phyloP scores from a whole-genome alignment of 2,329 filamentous ascomycete genomes.

The Xylariales sp. region DNA sequence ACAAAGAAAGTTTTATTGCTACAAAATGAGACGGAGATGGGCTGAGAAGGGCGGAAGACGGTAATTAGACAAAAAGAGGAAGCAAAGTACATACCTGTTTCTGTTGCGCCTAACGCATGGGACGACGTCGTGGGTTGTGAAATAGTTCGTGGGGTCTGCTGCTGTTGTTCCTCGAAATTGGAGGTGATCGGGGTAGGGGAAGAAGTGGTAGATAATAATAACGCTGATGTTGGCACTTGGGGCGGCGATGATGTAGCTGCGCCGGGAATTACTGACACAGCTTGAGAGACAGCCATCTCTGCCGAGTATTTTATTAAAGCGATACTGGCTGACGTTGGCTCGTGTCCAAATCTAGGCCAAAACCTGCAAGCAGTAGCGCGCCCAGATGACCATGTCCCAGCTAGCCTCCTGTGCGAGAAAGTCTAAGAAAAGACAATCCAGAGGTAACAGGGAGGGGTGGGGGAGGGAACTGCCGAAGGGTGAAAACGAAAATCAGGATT shows the following conservation, averaged over 20 bases:
- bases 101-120: slow-evolving; percentile 1
- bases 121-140: too few species aligned
- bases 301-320: too few species aligned
- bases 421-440: too few species aligned
- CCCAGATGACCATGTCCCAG: slow-evolving; percentile 6
- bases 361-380: slow-evolving; percentile 7
- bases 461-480: too few species aligned
- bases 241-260: slow-evolving; percentile 6
- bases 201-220: too few species aligned
- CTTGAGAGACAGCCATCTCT: slow-evolving; percentile 6
- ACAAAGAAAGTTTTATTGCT: too few species aligned
- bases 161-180: too few species aligned
- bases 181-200: too few species aligned
- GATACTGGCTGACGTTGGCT: neutral
- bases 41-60: neutral
- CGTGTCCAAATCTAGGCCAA: neutral
- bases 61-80: too few species aligned
- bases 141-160: too few species aligned
- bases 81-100: slow-evolving; percentile 9
- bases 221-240: slow-evolving; percentile 1
- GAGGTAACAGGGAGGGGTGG: neutral
- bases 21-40: slow-evolving; percentile 1
- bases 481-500: too few species aligned
- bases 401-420: too few species aligned
- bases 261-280: neutral